Conservation (phyloP, 2,329 filamentous ascomycete genomes). For the Colletotrichum lini region DNA sequence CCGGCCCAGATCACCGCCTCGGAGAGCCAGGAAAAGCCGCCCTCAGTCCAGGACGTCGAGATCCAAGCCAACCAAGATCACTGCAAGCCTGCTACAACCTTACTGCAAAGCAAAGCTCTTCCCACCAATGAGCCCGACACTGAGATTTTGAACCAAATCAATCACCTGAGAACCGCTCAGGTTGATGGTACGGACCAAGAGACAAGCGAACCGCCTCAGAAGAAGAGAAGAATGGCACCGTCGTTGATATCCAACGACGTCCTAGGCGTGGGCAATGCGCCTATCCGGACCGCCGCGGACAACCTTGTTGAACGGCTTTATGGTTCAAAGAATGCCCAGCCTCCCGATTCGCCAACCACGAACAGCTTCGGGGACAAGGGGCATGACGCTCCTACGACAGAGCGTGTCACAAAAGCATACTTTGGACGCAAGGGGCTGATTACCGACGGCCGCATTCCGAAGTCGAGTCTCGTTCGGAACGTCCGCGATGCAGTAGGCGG, state of each 20-base stretch:
- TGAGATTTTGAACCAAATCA: neutral
- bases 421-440: slow-evolving; percentile 52
- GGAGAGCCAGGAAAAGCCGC: neutral
- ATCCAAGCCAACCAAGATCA: slow-evolving; percentile 28
- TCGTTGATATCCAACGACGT: slow-evolving; percentile 40
- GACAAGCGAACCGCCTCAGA: slow-evolving; percentile 43
- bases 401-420: slow-evolving; percentile 50
- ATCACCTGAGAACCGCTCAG: no score
- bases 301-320: slow-evolving; percentile 14
- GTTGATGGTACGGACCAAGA: neutral
- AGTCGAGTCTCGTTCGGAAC: slow-evolving; percentile 13
- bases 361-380: neutral
- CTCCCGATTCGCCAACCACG: neutral
- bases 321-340: neutral
- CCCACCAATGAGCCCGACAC: neutral
- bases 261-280: slow-evolving; percentile 40
- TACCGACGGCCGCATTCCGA: slow-evolving; percentile 26
- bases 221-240: slow-evolving; percentile 50
- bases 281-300: slow-evolving; percentile 29
- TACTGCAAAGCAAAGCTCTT: neutral
- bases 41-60: neutral
- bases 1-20: neutral
- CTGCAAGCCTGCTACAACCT: no score
- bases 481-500: slow-evolving; percentile 29
- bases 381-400: slow-evolving; percentile 38